Percentiles rank a stretch among this genome's conserved stretches.
Conservation (phyloP, 169 alveolate species). For the Plasmodium relictum region DNA sequence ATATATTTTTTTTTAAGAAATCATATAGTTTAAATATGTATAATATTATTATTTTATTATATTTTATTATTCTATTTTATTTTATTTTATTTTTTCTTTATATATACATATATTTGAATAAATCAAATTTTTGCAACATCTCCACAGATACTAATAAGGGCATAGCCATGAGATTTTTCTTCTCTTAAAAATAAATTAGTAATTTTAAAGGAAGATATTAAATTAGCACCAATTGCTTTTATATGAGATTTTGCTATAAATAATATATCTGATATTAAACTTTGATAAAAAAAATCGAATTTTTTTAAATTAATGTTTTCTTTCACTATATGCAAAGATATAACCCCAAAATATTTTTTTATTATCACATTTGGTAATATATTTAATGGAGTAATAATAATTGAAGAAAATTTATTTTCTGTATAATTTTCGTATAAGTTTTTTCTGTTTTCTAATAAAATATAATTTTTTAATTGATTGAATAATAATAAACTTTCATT, state of each 20-base stretch:
- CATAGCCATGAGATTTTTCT: conserved; percentile 77
- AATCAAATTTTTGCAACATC: conserved; percentile 72
- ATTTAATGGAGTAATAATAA: conserved; percentile 65
- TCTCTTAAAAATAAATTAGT: conserved; percentile 65
- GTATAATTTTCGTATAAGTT: conserved; percentile 25
- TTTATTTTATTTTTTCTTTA: neutral
- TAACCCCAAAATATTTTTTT: conserved; percentile 75
- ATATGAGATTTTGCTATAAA: conserved; percentile 73
- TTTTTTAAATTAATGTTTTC: conserved; percentile 57
- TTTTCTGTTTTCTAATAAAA: conserved; percentile 33
- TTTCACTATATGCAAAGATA: conserved; percentile 62
- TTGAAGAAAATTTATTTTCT: conserved; percentile 55
- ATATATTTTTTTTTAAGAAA: too few species aligned
- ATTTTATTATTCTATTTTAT: neutral
- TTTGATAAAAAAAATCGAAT: conserved; percentile 70
- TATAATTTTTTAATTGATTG: conserved; percentile 54
- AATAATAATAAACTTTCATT: conserved; percentile 40
- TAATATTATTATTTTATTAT: too few species aligned
- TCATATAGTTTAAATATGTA: too few species aligned
- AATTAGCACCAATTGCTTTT: conserved; percentile 74
- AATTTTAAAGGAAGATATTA: conserved; percentile 63
- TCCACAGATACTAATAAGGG: conserved; percentile 77
- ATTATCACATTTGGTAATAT: conserved; percentile 58
- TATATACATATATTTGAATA: too few species aligned
- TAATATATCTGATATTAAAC: conserved; percentile 64